Evolutionary conservation across 257 asterid species (phyloP).

Genomic region (Petunia secreta): DNA sequence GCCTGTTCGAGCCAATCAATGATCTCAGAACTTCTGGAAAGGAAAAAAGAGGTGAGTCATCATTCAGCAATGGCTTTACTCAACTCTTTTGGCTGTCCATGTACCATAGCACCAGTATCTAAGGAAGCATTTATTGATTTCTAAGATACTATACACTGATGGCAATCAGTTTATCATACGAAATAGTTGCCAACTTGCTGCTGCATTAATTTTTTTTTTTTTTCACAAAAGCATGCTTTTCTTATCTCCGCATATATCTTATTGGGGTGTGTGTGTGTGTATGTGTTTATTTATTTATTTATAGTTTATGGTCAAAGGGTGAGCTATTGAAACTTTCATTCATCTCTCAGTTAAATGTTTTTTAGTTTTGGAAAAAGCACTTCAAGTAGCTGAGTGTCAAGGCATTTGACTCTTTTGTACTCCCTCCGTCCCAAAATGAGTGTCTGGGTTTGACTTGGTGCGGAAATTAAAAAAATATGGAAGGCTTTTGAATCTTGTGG

Average conservation of each 20-base stretch:
- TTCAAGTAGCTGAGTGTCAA: conserved; percentile 9
- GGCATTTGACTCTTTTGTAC: conserved; percentile 4
- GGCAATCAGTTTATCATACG: not conserved
- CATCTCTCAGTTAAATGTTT: not conserved
- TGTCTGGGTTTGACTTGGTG: no score
- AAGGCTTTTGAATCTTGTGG: no score
- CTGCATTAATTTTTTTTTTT: not conserved
- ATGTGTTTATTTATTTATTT: no score
- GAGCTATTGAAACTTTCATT: not conserved
- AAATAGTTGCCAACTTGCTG: conserved; percentile 2
- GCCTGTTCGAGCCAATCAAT: conserved; percentile 71
- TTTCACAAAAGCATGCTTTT: not conserved
- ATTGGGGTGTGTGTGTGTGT: no score
- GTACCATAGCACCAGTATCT: not conserved
- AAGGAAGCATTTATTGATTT: not conserved
- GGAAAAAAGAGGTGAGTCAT: conserved; percentile 73
- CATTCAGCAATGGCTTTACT: conserved; percentile 29
- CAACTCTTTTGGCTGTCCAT: conserved; percentile 14
- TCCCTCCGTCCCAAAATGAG: no score
- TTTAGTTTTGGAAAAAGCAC: conserved; percentile 21
- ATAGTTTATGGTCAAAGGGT: not conserved
- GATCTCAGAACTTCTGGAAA: conserved; percentile 73
- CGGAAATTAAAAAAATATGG: no score
- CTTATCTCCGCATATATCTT: not conserved
- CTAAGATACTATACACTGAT: not conserved